Conservation (phyloP, 2,329 filamentous ascomycete species). For the Alternaria ventricosa region DNA sequence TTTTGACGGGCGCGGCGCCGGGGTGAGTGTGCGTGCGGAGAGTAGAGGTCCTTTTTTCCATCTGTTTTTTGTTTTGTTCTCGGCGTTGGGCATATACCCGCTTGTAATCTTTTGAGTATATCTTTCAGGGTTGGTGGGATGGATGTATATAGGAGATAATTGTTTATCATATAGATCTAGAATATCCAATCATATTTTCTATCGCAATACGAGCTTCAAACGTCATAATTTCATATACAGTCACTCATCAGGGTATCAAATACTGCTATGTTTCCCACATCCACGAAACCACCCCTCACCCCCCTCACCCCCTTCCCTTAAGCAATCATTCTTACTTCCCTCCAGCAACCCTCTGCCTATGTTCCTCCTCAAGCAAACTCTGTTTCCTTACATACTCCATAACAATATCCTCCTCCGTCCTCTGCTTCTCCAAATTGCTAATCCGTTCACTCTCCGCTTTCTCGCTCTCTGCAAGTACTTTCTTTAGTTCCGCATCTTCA, state of each 20-base stretch:
- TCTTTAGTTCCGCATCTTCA: slow-evolving; percentile 35
- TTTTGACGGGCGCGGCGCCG: slow-evolving; percentile 1
- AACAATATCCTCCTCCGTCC: slow-evolving; percentile 73
- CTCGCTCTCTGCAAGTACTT: slow-evolving; percentile 37
- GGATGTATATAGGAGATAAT: neutral
- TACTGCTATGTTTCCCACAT: no score
- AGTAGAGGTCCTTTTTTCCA: no score
- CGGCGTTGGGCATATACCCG: neutral
- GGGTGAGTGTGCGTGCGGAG: neutral
- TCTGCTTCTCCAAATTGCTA: slow-evolving; percentile 51
- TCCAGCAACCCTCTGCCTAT: slow-evolving; percentile 19
- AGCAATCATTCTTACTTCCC: neutral
- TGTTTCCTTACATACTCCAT: slow-evolving; percentile 80
- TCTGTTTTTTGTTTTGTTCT: neutral
- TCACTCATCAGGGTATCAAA: slow-evolving; percentile 6
- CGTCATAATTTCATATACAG: no score
- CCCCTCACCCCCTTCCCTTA: no score
- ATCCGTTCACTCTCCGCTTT: slow-evolving; percentile 47
- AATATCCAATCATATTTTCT: no score
- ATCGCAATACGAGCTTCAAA: no score
- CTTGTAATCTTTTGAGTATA: neutral
- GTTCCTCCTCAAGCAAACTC: slow-evolving; percentile 68
- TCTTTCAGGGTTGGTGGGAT: neutral
- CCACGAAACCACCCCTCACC: no score
- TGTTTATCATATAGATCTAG: neutral